Evolutionary conservation across 345 rosid species (phyloP).

Genomic region (Populus simonii): DNA sequence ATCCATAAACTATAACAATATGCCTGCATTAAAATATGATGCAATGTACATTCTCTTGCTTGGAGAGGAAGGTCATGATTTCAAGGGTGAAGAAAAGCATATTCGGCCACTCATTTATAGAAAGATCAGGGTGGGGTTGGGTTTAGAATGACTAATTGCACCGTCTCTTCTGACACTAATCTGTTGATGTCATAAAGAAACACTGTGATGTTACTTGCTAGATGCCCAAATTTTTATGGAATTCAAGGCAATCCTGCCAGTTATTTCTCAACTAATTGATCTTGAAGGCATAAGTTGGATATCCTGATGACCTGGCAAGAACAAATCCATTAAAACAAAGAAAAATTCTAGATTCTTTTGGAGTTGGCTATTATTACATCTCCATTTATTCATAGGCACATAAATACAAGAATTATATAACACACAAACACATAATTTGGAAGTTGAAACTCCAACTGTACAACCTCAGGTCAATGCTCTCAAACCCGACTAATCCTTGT

Average conservation of each 20-base stretch:
- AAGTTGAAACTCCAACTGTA: conserved; percentile 19
- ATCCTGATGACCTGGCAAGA: background rate
- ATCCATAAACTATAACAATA: too few species aligned
- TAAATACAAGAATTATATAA: background rate
- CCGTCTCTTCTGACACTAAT: background rate
- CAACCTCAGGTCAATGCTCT: conserved; percentile 6
- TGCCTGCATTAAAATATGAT: background rate
- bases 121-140: background rate
- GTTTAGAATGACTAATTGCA: background rate
- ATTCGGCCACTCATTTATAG: background rate
- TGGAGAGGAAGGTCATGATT: background rate
- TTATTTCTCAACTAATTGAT: background rate
- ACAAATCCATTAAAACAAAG: background rate
- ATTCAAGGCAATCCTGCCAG: background rate
- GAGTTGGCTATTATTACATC: background rate
- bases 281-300: background rate
- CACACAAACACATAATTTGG: conserved; percentile 9
- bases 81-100: background rate
- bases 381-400: background rate
- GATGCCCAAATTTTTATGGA: background rate
- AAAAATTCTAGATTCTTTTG: background rate
- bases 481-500: background rate
- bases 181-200: background rate
- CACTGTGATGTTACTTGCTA: background rate
- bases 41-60: background rate